phyloP scores from a whole-genome alignment of 2,329 filamentous ascomycete genomes.

The Lasiodiplodia sp. region DNA sequence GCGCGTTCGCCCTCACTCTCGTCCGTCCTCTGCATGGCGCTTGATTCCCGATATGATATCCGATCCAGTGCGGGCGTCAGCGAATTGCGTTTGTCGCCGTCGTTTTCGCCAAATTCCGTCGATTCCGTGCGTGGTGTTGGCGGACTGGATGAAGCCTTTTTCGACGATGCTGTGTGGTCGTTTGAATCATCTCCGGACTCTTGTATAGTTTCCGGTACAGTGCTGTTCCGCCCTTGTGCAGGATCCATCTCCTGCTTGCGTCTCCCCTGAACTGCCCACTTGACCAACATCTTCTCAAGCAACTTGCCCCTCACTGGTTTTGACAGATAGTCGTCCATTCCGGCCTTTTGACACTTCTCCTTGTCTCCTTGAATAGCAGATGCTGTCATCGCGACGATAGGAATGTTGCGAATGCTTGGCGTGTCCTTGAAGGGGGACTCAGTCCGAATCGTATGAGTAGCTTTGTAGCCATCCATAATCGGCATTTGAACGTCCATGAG shows the following conservation, averaged over 20 bases:
- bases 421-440: constrained; percentile 69
- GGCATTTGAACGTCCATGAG: constrained; percentile 76
- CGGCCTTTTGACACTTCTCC: constrained; percentile 75
- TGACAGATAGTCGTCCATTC: constrained; percentile 79
- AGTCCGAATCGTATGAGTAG: constrained; percentile 75
- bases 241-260: constrained; percentile 36
- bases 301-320: constrained; percentile 75
- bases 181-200: not conserved
- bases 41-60: constrained; percentile 45
- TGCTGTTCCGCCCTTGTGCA: not conserved
- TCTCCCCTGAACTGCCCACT: constrained; percentile 65
- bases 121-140: constrained; percentile 37
- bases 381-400: constrained; percentile 83
- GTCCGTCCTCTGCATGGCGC: constrained; percentile 49
- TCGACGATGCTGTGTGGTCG: not conserved
- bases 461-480: constrained; percentile 78
- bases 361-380: constrained; percentile 78
- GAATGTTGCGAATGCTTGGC: constrained; percentile 65
- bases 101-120: constrained; percentile 41
- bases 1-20: constrained; percentile 56
- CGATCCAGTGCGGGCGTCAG: constrained; percentile 39
- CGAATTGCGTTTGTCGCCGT: constrained; percentile 1
- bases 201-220: constrained; percentile 5
- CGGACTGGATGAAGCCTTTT: constrained; percentile 22
- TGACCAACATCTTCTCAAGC: constrained; percentile 74